Conservation (phyloP, 805 yeast genomes). For the Cyberlindnera americana region DNA sequence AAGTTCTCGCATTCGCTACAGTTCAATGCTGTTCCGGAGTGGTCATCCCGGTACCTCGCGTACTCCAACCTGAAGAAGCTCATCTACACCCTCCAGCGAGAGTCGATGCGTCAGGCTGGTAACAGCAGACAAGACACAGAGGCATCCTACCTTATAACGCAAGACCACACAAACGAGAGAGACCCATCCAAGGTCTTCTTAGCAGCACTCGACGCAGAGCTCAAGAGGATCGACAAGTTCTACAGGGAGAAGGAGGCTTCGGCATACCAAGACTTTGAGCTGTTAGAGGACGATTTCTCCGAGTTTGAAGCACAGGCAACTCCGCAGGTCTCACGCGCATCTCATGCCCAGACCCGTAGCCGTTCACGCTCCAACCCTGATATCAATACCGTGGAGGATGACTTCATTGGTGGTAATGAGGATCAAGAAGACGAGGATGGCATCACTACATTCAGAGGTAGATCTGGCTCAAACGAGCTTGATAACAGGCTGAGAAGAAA, state of each 20-base stretch:
- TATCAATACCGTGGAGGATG: conserved; percentile 8
- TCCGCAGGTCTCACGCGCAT: conserved; percentile 2
- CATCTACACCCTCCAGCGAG: conserved; percentile 79
- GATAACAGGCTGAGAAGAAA: conserved; percentile 20
- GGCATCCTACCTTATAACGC: conserved; percentile 30
- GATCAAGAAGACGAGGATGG: conserved; percentile 26
- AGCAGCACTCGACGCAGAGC: conserved; percentile 73
- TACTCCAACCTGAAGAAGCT: conserved; percentile 84
- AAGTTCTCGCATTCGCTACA: conserved; percentile 93
- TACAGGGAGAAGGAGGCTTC: conserved; percentile 64
- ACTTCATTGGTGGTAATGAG: conserved; percentile 29
- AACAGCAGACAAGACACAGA: conserved; percentile 16
- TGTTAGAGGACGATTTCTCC: conserved; percentile 56
- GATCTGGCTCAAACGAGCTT: conserved; percentile 23
- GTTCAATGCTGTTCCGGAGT: conserved; percentile 97
- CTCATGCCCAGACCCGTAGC: conserved; percentile 1
- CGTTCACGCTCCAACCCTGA: conserved; percentile 21
- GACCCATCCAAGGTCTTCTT: conserved; percentile 60
- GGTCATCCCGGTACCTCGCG: conserved; percentile 91
- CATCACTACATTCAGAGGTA: conserved; percentile 18
- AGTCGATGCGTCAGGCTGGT: conserved; percentile 30
- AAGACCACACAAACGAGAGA: conserved; percentile 30
- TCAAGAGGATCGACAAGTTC: conserved; percentile 71
- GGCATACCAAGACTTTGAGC: conserved; percentile 49
- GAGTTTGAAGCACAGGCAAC: conserved; percentile 44